Base-by-base conservation (phyloP, 257 asterid genomes). In the Lycium barbarum region DNA sequence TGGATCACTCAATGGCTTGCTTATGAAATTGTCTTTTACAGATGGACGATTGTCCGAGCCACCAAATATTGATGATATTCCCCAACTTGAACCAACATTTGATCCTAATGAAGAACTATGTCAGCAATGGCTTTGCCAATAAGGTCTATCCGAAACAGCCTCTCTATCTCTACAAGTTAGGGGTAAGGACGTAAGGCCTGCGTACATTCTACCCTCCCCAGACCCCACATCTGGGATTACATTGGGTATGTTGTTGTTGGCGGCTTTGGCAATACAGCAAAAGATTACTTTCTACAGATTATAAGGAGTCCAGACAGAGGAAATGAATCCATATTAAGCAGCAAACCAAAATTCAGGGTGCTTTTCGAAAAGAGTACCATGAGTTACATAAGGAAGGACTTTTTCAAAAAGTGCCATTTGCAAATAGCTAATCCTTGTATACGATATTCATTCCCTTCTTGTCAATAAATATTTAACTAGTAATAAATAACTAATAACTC, bases 41-140 rank as follows among this genome's bases (percentile, higher is more conserved):
- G 93, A 81, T 40, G 91, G 11, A 59, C 98, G 96, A 85, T 86
- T 88, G 61, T 88, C 93, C 36, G 90, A 86, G 59, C 97, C 89
- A 79, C 99, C 98, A 85, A 97, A 95, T 74, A 97, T 95, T 43
- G 99, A 94, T 84, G 99, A 92, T 87, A 97, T 94, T 78, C 99
- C 98, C 98, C 99, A 96, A 81, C 86, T 79, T 45, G 99, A 94
- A 86, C 91, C 92, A 81, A 91, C 40, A 86, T 84, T 91, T 87
- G 84, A 88, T 83, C 88, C 98, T 93, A 93, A 82, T 33, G 33
- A 35, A 83, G 20, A 85, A 85, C 40, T 59, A 85, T 80, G 59
- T 76, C 67, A 83, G 45, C 51, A 20, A 22, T 51, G 81, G 43
- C 22, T 36, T 74, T 43, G 65, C 33, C 10, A 74, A 73, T 54